Base-by-base conservation (phyloP, 495 filamentous ascomycete genomes). In the Penicillium verhagenii region DNA sequence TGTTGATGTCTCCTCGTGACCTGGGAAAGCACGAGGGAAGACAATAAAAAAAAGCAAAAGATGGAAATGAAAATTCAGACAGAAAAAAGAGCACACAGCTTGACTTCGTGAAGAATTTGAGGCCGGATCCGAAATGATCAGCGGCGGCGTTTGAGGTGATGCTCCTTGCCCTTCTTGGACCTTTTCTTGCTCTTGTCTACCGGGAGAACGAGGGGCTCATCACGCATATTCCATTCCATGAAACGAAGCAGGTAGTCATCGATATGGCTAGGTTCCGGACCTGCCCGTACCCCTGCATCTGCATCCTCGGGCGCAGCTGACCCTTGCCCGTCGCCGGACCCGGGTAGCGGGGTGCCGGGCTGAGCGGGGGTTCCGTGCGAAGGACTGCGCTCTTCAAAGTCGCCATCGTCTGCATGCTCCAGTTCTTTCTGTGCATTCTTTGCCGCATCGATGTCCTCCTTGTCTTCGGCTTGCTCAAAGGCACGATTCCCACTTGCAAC, bases 381-480 rank as follows among this genome's bases (percentile, higher is more conserved):
- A 3, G 74, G 72, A 45, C 66, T 77, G 51, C 83, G 84, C 61
- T 96, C 94, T n/a, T 85, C 84, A 62, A 97, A 97, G 60, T 99
- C 94, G 1, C 83, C 90, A 28, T 90, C 91, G 54, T 97, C 94
- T 43, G 88, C 86, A 63, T 91, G 84, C 26, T 85, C 80, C 21
- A 96, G 83, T 63, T 97, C 94, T 61, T 88, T 93, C 69, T 96
- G 87, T 0, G 92, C 92, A 20, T 89, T 81, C 53, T 87, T 86
- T 1, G 94, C 95, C 0, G 95, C 95, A 18, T 82, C 83, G 7
- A 88, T 89, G 68, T 99, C 95, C 68, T 99, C 95, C 44, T 82
- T 80, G 63, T 99, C 95, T 69, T 99, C 95, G 9, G 89, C 95
- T 54, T 87, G 85, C 57, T 93, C 90, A 26, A 97, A 84, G 0